Evolutionary conservation across 768 basidiomycete species (phyloP).

Genomic region (Collybiopsis confluens): DNA sequence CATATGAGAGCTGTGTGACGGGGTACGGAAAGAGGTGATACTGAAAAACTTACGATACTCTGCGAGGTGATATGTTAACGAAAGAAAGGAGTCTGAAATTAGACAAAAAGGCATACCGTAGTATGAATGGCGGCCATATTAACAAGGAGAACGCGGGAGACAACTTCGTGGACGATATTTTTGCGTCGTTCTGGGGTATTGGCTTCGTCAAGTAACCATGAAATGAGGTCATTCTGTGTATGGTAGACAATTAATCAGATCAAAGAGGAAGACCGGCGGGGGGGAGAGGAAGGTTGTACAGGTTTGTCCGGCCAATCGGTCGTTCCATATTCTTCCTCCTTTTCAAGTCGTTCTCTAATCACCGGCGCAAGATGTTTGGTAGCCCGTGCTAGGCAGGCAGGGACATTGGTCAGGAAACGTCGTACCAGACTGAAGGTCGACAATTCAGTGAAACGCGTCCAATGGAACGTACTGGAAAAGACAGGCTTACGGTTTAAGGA

Average conservation of each 20-base stretch:
- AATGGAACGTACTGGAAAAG: constrained; percentile 10
- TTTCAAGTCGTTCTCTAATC: constrained; percentile 25
- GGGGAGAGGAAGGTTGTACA: constrained; percentile 13
- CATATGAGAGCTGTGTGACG: too few relatives aligned
- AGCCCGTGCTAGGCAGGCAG: constrained; percentile 7
- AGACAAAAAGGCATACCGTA: constrained; percentile 14
- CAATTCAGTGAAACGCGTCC: not conserved
- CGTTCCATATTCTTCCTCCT: constrained; percentile 25
- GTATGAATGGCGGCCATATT: constrained; percentile 36
- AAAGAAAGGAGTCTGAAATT: constrained; percentile 25
- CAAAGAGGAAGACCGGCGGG: not conserved
- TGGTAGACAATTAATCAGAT: not conserved
- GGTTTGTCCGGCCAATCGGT: constrained; percentile 32
- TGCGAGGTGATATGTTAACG: not conserved
- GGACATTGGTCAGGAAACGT: not conserved
- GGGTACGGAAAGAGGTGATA: too few relatives aligned
- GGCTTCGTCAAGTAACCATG: constrained; percentile 34
- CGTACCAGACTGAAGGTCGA: not conserved
- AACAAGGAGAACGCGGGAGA: constrained; percentile 26
- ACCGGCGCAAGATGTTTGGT: constrained; percentile 25
- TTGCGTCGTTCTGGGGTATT: constrained; percentile 19
- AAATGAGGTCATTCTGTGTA: constrained; percentile 33
- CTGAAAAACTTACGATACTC: not conserved
- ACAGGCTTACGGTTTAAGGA: constrained; percentile 39
- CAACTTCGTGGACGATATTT: constrained; percentile 18